Conservation (phyloP, 2,329 filamentous ascomycete genomes). For the Venturia carpophila region DNA sequence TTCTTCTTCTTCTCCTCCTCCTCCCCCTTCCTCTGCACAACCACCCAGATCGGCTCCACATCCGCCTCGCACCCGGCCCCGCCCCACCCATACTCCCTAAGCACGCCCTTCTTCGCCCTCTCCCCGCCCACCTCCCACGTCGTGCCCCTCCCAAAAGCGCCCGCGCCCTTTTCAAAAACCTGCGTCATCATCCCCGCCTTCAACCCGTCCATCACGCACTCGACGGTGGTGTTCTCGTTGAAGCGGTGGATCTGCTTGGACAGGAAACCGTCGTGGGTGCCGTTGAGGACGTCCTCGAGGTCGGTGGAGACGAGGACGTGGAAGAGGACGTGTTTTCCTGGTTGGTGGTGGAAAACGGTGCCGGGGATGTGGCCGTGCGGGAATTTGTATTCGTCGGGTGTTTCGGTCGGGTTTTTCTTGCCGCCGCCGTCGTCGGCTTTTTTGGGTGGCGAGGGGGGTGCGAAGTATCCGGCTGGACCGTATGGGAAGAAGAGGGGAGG, state of each 20-base stretch:
- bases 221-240: conserved; percentile 18
- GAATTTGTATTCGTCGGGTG: neutral
- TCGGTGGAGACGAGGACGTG: neutral
- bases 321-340: neutral
- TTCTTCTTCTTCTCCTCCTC: too few relatives aligned
- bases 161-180: conserved; percentile 19
- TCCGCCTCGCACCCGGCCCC: neutral
- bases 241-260: neutral
- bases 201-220: conserved; percentile 17
- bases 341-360: neutral
- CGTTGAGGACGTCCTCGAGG: neutral
- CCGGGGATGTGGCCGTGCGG: neutral
- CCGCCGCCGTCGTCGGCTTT: neutral
- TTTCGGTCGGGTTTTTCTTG: neutral
- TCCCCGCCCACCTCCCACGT: neutral
- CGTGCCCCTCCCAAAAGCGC: conserved; percentile 19
- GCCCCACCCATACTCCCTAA: conserved; percentile 16
- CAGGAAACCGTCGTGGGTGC: conserved; percentile 13
- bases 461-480: neutral
- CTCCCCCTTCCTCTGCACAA: conserved; percentile 6
- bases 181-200: conserved; percentile 19
- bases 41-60: conserved; percentile 10
- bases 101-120: neutral
- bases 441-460: neutral
- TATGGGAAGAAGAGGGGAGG: neutral